A percentile compares a stretch with the other conserved stretches of the same genome.
Conservation (phyloP, 257 asterid species). For the Capsicum rhomboideum region DNA sequence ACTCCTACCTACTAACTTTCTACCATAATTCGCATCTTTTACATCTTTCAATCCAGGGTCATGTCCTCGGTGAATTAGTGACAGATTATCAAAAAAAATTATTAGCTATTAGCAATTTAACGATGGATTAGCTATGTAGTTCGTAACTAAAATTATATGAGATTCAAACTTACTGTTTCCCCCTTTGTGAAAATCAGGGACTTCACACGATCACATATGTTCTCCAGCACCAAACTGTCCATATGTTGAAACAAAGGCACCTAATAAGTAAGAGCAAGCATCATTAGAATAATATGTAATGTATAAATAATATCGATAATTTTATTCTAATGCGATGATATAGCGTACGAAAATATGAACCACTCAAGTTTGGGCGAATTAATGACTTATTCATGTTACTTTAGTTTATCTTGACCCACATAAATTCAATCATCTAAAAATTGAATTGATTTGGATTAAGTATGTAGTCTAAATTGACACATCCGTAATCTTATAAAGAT, state of each 20-base stretch:
- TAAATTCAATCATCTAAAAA: too few species aligned
- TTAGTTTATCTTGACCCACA: too few species aligned
- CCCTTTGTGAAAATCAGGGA: slow-evolving; percentile 90
- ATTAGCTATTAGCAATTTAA: background rate
- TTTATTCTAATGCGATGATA: background rate
- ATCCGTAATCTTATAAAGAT: too few species aligned
- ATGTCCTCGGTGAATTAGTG: too few species aligned
- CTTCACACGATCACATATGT: slow-evolving; percentile 89
- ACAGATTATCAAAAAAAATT: background rate
- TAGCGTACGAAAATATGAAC: too few species aligned
- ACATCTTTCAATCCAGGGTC: too few species aligned
- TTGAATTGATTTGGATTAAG: too few species aligned
- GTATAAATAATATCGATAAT: background rate
- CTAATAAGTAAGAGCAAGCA: slow-evolving; percentile 13
- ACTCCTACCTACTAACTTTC: too few species aligned
- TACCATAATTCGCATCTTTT: too few species aligned
- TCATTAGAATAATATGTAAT: background rate
- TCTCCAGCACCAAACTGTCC: slow-evolving; percentile 88
- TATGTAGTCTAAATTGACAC: too few species aligned
- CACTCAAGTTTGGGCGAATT: too few species aligned
- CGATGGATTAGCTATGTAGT: background rate
- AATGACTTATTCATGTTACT: too few species aligned
- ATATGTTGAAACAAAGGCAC: slow-evolving; percentile 95
- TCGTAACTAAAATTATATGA: background rate
- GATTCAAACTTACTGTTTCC: slow-evolving; percentile 52